Conservation (phyloP, 768 basidiomycete genomes). For the Gloeophyllum trabeum region DNA sequence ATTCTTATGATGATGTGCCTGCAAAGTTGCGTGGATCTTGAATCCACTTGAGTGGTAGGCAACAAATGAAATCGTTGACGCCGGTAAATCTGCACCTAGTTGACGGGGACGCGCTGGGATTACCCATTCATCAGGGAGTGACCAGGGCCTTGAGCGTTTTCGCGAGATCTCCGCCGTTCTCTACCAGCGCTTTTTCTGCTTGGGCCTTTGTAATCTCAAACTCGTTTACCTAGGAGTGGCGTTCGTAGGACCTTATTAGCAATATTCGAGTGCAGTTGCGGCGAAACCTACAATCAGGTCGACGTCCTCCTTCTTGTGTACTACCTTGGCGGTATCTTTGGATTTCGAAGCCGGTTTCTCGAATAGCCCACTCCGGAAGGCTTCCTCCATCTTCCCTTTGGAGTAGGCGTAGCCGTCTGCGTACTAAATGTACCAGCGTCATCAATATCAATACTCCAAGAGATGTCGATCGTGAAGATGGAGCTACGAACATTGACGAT, state of each 20-base stretch:
- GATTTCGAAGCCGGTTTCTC: conserved; percentile 38
- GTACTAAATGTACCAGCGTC: conserved; percentile 27
- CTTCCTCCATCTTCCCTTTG: conserved; percentile 57
- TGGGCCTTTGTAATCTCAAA: conserved; percentile 48
- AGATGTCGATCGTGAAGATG: too few species aligned
- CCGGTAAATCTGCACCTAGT: too few species aligned
- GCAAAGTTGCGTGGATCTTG: too few species aligned
- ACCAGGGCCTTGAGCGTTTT: conserved; percentile 31
- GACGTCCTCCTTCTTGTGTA: conserved; percentile 47
- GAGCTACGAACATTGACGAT: conserved; percentile 67
- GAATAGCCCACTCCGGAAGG: conserved; percentile 42
- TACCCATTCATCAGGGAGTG: conserved; percentile 2
- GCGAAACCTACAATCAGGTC: conserved; percentile 44
- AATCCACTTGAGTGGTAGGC: too few species aligned
- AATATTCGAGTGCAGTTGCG: not conserved
- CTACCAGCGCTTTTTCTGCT: conserved; percentile 46
- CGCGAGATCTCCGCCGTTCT: conserved; percentile 39
- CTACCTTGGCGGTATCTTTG: conserved; percentile 26
- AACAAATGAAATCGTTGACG: too few species aligned
- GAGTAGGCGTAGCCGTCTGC: conserved; percentile 57
- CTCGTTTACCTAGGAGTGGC: conserved; percentile 40
- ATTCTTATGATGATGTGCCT: too few species aligned
- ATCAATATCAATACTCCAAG: conserved; percentile 11
- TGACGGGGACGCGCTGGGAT: conserved; percentile 6
- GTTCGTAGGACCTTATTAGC: not conserved